These are phyloP conservation scores for Clarireedia paspali DNA, from an alignment of 2,329 filamentous ascomycete genomes.

Conservation along the genomic window DNA sequence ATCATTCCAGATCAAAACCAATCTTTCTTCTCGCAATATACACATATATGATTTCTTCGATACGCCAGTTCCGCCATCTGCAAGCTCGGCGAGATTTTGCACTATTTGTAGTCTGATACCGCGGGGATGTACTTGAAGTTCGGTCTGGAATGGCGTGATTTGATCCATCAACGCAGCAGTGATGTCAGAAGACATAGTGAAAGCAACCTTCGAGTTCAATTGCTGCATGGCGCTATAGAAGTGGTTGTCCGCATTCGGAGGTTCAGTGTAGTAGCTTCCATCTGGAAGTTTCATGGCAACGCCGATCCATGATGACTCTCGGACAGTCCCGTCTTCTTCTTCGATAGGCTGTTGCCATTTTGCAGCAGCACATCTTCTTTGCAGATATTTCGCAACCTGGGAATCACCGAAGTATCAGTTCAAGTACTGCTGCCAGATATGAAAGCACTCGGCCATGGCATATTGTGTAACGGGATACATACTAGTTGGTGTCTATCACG, in stretches of 20 bases:
- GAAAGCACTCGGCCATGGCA: background rate
- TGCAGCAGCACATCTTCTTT: slow-evolving; percentile 11
- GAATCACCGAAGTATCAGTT: background rate
- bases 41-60: slow-evolving; percentile 14
- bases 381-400: slow-evolving; percentile 14
- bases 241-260: slow-evolving; percentile 10
- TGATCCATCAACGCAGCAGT: slow-evolving; percentile 30
- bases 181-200: slow-evolving; percentile 42
- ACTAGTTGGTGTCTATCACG: slow-evolving; percentile 12
- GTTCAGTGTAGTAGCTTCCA: slow-evolving; percentile 14
- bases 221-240: slow-evolving; percentile 11
- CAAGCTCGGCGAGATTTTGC: slow-evolving; percentile 44
- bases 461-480: slow-evolving; percentile 1
- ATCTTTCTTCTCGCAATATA: slow-evolving; percentile 15
- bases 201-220: slow-evolving; percentile 29
- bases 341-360: slow-evolving; percentile 14
- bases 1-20: slow-evolving; percentile 19
- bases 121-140: slow-evolving; percentile 11
- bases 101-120: slow-evolving; percentile 29
- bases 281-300: slow-evolving; percentile 15
- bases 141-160: slow-evolving; percentile 16
- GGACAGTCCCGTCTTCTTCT: slow-evolving; percentile 10
- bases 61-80: slow-evolving; percentile 13
- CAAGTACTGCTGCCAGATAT: background rate
- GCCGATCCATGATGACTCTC: slow-evolving; percentile 12